Percentiles rank a stretch among this genome's conserved stretches.
Conservation (phyloP, 768 basidiomycete genomes). For the Russula olivacea region DNA sequence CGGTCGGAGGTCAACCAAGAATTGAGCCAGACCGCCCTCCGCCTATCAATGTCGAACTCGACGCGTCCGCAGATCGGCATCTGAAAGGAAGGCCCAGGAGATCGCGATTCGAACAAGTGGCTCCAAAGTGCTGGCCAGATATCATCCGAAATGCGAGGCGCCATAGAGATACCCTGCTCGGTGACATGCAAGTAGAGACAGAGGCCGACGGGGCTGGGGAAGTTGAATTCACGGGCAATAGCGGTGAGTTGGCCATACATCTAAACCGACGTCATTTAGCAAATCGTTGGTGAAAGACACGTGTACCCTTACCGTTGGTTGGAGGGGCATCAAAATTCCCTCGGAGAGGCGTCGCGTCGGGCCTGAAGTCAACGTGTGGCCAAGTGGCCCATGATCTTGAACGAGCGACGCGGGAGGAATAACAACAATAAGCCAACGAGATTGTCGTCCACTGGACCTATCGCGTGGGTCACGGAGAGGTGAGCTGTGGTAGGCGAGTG, state of each 20-base stretch:
- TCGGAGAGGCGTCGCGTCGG: conserved; percentile 57
- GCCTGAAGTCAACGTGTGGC: conserved; percentile 52
- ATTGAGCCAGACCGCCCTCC: conserved; percentile 72
- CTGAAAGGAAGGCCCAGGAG: conserved; percentile 32
- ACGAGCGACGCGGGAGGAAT: conserved; percentile 56
- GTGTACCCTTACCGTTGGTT: conserved; percentile 52
- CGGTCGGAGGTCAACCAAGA: conserved; percentile 54
- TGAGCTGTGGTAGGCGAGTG: conserved; percentile 51
- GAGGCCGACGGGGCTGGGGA: conserved; percentile 70
- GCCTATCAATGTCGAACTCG: conserved; percentile 81
- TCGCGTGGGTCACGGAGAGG: conserved; percentile 39
- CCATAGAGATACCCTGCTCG: conserved; percentile 49
- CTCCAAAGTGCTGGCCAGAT: conserved; percentile 70
- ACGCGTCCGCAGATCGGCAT: conserved; percentile 69
- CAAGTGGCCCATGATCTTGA: conserved; percentile 53
- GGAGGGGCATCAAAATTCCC: conserved; percentile 69
- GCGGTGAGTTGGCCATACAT: conserved; percentile 71
- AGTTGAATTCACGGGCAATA: conserved; percentile 76
- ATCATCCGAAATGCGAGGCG: conserved; percentile 73
- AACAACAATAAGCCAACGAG: conserved; percentile 57
- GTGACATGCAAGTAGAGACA: conserved; percentile 69
- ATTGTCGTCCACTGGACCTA: conserved; percentile 34
- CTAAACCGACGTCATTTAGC: conserved; percentile 35
- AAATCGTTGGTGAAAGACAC: neutral
- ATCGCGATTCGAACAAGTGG: conserved; percentile 46